Base-by-base conservation (phyloP, 352 stramenopile genomes). In the Aphanomyces invadans region DNA sequence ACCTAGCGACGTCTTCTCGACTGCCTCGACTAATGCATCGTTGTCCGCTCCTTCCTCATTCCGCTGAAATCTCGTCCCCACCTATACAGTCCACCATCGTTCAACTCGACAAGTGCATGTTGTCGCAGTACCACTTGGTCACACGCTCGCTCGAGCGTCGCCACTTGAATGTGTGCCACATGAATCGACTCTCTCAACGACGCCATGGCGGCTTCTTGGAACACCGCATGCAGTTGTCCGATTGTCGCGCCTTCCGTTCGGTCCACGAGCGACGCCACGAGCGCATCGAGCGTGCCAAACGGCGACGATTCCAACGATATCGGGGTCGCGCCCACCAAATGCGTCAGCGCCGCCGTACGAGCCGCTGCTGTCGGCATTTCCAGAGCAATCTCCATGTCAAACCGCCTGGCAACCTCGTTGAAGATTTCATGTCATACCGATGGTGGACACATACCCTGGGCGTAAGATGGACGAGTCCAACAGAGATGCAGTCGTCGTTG, bases 401-500 rank as follows among this genome's bases (percentile, higher is more conserved):
- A 94, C 31, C 86, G 86, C 42, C 86, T 93, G n/a, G n/a, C n/a
- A n/a, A n/a, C n/a, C n/a, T n/a, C n/a, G n/a, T n/a, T n/a, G n/a
- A n/a, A n/a, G n/a, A n/a, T n/a, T n/a, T n/a, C n/a, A n/a, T n/a
- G n/a, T n/a, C n/a, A n/a, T n/a, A n/a, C n/a, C n/a, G n/a, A n/a
- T n/a, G n/a, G n/a, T n/a, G n/a, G n/a, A n/a, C 7, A 70, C 72
- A 28, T 81, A 91, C 86, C 87, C 88, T 23, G 88, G 85, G 48
- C 88, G 85, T 51, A 96, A 73, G 52, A 96, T 93, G 2, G 88
- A 79, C 61, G 86, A 81, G 67, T 96, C 88, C n/a, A 96, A 68
- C 17, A 81, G 73, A 29, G 80, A 72, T 45, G 89, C 92, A 25
- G 77, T 57, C 12, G 75, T 87, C 31, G 88, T 95, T 9, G 83